Percentiles rank a stretch among this genome's conserved stretches.
These are phyloP conservation scores for Solanum bulbocastanum DNA, from an alignment of 257 asterid species.

Conservation along the genomic window DNA sequence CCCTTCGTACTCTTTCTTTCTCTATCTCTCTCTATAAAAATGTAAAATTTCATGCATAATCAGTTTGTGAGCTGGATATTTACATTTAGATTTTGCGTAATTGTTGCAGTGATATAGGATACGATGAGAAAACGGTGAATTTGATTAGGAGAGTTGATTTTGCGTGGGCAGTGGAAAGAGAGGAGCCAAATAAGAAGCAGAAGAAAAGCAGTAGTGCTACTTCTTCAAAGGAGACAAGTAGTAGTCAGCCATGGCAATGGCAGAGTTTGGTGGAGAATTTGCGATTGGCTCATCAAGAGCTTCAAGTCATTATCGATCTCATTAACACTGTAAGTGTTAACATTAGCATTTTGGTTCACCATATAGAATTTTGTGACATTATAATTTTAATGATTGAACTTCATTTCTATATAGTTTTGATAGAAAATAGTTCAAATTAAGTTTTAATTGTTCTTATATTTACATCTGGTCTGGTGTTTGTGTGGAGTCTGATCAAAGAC, in stretches of 20 bases:
- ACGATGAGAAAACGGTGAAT: conserved; percentile 66
- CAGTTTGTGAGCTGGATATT: not conserved
- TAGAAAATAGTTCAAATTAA: not conserved
- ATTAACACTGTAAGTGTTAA: conserved; percentile 56
- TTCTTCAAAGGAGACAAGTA: conserved; percentile 8
- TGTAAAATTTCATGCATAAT: not conserved
- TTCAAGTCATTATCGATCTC: conserved; percentile 85
- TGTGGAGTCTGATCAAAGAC: not conserved
- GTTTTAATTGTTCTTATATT: not conserved
- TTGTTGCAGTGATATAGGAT: conserved; percentile 31
- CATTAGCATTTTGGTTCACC: not conserved
- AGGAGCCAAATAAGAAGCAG: conserved; percentile 80
- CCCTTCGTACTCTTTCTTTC: conserved; percentile 37
- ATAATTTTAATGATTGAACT: not conserved
- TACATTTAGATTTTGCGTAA: not conserved
- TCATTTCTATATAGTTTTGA: not conserved
- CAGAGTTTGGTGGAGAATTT: conserved; percentile 84
- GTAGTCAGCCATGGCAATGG: conserved; percentile 57
- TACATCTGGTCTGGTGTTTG: not conserved
- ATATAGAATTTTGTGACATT: not conserved
- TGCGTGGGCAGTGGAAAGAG: conserved; percentile 93
- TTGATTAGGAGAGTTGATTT: conserved; percentile 83
- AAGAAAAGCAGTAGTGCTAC: conserved; percentile 38
- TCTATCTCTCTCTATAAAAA: not conserved
- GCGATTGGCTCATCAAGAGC: conserved; percentile 94